These are phyloP conservation scores for Scedosporium boydii DNA, from an alignment of 2,329 filamentous ascomycete genomes.

Conservation along the genomic window DNA sequence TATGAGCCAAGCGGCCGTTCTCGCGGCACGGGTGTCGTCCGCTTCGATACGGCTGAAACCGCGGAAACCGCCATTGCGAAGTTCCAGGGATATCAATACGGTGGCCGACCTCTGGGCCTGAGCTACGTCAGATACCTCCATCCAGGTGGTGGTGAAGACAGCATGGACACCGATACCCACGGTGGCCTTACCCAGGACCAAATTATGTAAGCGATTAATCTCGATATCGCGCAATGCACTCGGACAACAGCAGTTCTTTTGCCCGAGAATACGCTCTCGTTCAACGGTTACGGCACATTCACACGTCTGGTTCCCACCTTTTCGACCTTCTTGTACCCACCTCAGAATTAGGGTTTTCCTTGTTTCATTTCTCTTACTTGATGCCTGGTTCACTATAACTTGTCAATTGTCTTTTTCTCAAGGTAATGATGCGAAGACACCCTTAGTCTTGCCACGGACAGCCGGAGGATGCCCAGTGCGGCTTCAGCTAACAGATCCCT, in stretches of 20 bases:
- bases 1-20: constrained; percentile 96
- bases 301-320: neutral
- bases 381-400: neutral
- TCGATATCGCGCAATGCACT: neutral
- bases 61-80: constrained; percentile 93
- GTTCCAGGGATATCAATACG: constrained; percentile 96
- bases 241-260: neutral
- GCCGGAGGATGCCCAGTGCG: too few species aligned
- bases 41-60: constrained; percentile 74
- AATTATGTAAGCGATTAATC: constrained; percentile 62
- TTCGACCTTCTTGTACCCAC: neutral
- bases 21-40: constrained; percentile 90
- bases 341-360: constrained; percentile 5
- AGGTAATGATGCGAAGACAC: neutral
- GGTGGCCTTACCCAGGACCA: constrained; percentile 87
- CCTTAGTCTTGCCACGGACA: neutral
- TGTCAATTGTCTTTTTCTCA: neutral
- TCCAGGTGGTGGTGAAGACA: constrained; percentile 38
- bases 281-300: neutral
- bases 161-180: constrained; percentile 73
- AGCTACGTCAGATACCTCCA: constrained; percentile 91
- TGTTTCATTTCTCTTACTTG: constrained; percentile 1
- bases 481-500: too few species aligned
- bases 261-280: neutral
- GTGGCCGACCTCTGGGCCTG: constrained; percentile 83